phyloP scores from a whole-genome alignment of 345 rosid genomes.

The Conringia planisiliqua region DNA sequence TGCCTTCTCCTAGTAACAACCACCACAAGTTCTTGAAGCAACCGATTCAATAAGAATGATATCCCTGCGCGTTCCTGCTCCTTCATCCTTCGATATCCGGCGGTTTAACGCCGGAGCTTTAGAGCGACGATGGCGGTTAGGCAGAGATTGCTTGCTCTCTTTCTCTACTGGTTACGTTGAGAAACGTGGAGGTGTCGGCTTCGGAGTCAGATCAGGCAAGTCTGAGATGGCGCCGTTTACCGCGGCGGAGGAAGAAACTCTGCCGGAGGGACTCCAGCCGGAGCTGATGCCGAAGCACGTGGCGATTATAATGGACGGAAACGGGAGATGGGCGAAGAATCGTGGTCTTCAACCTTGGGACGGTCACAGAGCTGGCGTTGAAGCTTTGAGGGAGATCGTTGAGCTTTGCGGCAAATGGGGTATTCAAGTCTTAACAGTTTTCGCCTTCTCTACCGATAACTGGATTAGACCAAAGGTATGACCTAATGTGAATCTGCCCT shows the following conservation, averaged over 20 bases:
- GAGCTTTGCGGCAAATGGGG: conserved; percentile 59
- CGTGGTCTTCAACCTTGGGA: conserved; percentile 46
- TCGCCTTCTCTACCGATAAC: conserved; percentile 78
- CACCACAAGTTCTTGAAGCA: neutral
- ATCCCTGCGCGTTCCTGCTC: conserved; percentile 28
- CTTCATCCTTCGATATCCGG: conserved; percentile 9
- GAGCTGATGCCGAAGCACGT: conserved; percentile 74
- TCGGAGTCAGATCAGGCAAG: conserved; percentile 18
- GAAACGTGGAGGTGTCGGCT: neutral
- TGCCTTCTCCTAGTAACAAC: neutral
- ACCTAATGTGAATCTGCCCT: neutral
- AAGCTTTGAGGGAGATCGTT: conserved; percentile 53
- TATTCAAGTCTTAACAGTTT: conserved; percentile 65
- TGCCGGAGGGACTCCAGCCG: conserved; percentile 47
- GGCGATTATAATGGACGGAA: conserved; percentile 85
- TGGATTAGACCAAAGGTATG: conserved; percentile 71
- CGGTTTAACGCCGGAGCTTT: neutral
- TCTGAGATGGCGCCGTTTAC: conserved; percentile 18
- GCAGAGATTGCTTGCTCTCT: conserved; percentile 4
- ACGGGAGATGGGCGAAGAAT: conserved; percentile 67
- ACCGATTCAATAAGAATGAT: conserved; percentile 7
- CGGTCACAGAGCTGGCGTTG: conserved; percentile 69
- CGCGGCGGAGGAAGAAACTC: conserved; percentile 17
- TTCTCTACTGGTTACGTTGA: neutral
- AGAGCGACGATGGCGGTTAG: neutral